Evolutionary conservation across 371 early-diverging fungal genomes (phyloP).

Genomic region (Syncephalis plumigaleata): DNA sequence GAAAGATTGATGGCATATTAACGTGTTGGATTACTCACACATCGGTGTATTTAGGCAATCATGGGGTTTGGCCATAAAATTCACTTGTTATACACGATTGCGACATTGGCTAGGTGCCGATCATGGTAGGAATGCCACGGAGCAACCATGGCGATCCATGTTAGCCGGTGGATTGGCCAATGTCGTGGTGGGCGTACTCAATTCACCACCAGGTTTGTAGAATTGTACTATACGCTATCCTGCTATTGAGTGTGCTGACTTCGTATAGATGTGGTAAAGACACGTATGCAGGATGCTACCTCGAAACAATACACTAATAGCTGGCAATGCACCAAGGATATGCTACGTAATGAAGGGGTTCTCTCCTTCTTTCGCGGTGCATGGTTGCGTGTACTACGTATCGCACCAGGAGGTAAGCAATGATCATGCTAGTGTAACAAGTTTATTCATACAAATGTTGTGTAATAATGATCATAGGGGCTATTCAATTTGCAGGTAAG

Average conservation of each 20-base stretch:
- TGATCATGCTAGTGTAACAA: not conserved
- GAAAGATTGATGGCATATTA: too few relatives aligned
- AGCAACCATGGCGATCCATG: slow-evolving; percentile 25
- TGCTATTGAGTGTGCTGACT: too few relatives aligned
- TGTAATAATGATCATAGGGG: slow-evolving; percentile 17
- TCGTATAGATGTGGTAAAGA: slow-evolving; percentile 7
- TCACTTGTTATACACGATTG: slow-evolving; percentile 22
- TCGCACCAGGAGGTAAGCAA: slow-evolving; percentile 20
- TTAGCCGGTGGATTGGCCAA: slow-evolving; percentile 28
- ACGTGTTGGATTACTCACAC: too few relatives aligned
- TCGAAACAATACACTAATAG: slow-evolving; percentile 16
- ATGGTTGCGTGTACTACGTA: slow-evolving; percentile 25
- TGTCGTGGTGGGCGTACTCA: slow-evolving; percentile 25
- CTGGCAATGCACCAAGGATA: slow-evolving; percentile 20
- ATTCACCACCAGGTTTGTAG: slow-evolving; percentile 26
- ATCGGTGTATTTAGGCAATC: too few relatives aligned
- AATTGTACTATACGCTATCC: too few relatives aligned
- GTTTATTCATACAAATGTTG: not conserved
- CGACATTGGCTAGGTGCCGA: slow-evolving; percentile 18
- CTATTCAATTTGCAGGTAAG: slow-evolving; percentile 19
- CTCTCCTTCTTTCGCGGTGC: slow-evolving; percentile 26
- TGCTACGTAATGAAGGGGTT: slow-evolving; percentile 21
- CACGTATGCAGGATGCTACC: slow-evolving; percentile 24
- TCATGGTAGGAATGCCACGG: slow-evolving; percentile 9
- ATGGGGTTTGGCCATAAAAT: slow-evolving; percentile 26